Evolutionary conservation across 441 rosid genomes (phyloP).

Genomic region (Flueggea neowawraea): DNA sequence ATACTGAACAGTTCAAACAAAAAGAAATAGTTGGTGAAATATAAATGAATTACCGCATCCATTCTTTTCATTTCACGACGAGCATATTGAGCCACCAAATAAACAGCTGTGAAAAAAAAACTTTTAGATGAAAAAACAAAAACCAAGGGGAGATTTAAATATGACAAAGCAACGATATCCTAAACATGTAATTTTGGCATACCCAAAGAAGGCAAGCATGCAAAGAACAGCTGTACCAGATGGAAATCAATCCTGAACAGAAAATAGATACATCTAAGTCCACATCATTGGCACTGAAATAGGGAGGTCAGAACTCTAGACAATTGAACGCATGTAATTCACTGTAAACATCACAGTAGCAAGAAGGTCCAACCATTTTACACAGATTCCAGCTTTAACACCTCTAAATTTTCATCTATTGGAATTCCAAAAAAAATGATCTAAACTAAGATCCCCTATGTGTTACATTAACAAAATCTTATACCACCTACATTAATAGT

Average conservation of each 20-base stretch:
- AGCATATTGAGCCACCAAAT: conserved; percentile 81
- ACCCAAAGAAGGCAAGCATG: conserved; percentile 93
- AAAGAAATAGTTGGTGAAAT: neutral
- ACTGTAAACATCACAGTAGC: too few species aligned
- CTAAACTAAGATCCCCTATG: too few species aligned
- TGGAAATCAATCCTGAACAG: conserved; percentile 86
- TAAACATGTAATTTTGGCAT: conserved; percentile 20
- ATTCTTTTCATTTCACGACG: conserved; percentile 70
- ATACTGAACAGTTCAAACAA: neutral
- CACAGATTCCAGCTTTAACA: too few species aligned
- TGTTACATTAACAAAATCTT: too few species aligned
- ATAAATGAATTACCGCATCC: conserved; percentile 57
- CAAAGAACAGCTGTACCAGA: conserved; percentile 90
- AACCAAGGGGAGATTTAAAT: conserved; percentile 13
- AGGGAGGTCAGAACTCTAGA: neutral
- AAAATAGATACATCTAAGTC: conserved; percentile 21
- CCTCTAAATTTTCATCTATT: too few species aligned
- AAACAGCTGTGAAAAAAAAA: conserved; percentile 56
- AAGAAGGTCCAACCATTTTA: too few species aligned
- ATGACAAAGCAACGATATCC: conserved; percentile 8
- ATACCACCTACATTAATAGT: too few species aligned
- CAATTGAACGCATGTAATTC: neutral
- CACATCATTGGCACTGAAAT: neutral
- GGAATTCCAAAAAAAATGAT: too few species aligned
- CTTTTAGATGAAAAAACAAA: conserved; percentile 25